Evolutionary conservation across 352 stramenopile species (phyloP).

Genomic region (Phytophthora pisi): DNA sequence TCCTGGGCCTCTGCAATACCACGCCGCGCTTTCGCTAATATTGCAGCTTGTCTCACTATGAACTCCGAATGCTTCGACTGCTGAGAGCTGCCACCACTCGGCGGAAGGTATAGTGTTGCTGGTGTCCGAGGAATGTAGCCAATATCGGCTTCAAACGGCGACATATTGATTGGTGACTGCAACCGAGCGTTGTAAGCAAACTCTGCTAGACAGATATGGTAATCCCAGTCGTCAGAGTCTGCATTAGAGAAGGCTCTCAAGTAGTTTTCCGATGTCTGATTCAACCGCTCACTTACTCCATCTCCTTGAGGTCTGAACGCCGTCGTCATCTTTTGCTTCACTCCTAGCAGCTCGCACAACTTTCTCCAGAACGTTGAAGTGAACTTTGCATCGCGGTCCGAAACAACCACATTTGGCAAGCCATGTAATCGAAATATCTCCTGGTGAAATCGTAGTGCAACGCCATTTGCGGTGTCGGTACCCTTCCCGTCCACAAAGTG

Average conservation of each 20-base stretch:
- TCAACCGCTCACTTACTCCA: slow-evolving; percentile 8
- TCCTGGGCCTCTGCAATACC: not conserved
- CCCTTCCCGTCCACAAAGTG: slow-evolving; percentile 10
- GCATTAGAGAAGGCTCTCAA: slow-evolving; percentile 8
- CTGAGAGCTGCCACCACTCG: not conserved
- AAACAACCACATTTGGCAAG: slow-evolving; percentile 20
- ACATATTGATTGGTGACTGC: slow-evolving; percentile 18
- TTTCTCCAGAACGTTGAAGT: slow-evolving; percentile 10
- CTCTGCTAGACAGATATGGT: slow-evolving; percentile 9
- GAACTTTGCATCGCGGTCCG: slow-evolving; percentile 19
- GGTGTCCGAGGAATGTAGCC: slow-evolving; percentile 15
- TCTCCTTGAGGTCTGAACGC: slow-evolving; percentile 15
- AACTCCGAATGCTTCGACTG: not conserved
- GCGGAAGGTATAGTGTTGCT: not conserved
- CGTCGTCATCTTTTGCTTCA: slow-evolving; percentile 19
- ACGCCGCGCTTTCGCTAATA: not conserved
- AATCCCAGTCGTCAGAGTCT: slow-evolving; percentile 13
- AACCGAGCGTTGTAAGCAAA: slow-evolving; percentile 20
- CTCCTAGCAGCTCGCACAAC: slow-evolving; percentile 5
- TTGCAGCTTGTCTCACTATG: not conserved
- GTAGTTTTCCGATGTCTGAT: slow-evolving; percentile 15
- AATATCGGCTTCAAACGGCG: slow-evolving; percentile 23
- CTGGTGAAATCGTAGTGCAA: slow-evolving; percentile 21
- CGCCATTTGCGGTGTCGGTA: slow-evolving; percentile 3
- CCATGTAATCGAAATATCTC: slow-evolving; percentile 13